Percentiles rank a stretch among this genome's conserved stretches.
These are phyloP conservation scores for Ciborinia camelliae DNA, from an alignment of 2,329 filamentous ascomycete genomes.

Conservation along the genomic window DNA sequence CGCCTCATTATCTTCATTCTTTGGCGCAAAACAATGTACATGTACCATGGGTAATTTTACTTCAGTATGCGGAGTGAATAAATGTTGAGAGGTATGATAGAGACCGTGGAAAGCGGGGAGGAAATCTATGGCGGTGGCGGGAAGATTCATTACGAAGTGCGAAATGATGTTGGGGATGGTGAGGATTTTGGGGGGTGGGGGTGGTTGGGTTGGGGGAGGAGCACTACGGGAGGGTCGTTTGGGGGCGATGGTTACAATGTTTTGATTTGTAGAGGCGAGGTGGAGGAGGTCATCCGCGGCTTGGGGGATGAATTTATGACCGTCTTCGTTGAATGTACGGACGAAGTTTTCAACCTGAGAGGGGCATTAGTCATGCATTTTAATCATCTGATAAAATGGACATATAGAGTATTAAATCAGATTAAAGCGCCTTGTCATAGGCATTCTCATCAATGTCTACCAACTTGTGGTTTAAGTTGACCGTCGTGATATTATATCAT, in stretches of 20 bases:
- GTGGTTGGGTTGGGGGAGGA: slow-evolving; percentile 32
- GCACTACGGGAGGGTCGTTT: slow-evolving; percentile 36
- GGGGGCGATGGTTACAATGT: slow-evolving; percentile 50
- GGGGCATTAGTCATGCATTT: slow-evolving; percentile 1
- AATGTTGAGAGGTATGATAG: slow-evolving; percentile 65
- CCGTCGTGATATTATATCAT: slow-evolving; percentile 30
- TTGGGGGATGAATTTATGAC: slow-evolving; percentile 71
- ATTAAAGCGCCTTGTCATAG: slow-evolving; percentile 26
- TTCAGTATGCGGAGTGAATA: slow-evolving; percentile 60
- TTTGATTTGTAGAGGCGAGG: slow-evolving; percentile 48
- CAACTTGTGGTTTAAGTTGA: slow-evolving; percentile 27
- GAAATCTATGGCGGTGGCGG: slow-evolving; percentile 84
- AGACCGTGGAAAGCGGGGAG: slow-evolving; percentile 72
- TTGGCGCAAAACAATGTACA: slow-evolving; percentile 89
- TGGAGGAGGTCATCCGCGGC: slow-evolving; percentile 60
- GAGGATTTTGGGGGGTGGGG: slow-evolving; percentile 42
- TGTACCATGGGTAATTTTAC: slow-evolving; percentile 76
- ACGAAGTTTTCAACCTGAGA: slow-evolving; percentile 64
- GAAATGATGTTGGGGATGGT: slow-evolving; percentile 70
- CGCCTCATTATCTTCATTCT: slow-evolving; percentile 70
- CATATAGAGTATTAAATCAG: slow-evolving; percentile 9
- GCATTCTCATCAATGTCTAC: slow-evolving; percentile 22
- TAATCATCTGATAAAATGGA: not conserved
- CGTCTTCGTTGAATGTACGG: slow-evolving; percentile 76
- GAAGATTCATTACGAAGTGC: slow-evolving; percentile 99